Evolutionary conservation across 345 rosid species (phyloP).

Genomic region (Gossypium arboreum): DNA sequence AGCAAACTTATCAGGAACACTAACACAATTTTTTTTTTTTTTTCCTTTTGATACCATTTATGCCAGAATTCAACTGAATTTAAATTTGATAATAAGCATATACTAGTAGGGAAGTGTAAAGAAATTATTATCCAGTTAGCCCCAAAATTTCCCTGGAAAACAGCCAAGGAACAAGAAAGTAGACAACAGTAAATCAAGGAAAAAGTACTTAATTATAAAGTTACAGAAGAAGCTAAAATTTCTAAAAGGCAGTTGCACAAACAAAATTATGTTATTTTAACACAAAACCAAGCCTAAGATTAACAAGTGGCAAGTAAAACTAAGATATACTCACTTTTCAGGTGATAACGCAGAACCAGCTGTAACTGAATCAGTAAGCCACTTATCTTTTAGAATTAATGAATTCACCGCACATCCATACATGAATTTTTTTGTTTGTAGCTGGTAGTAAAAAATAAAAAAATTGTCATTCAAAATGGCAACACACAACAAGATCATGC

Average conservation of each 20-base stretch:
- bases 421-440: constrained; percentile 53
- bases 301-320: background rate
- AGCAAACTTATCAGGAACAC: background rate
- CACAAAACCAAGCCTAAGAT: background rate
- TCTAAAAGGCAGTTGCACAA: background rate
- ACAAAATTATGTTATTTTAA: background rate
- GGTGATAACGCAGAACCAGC: constrained; percentile 41
- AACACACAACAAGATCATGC: background rate
- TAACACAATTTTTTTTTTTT: background rate
- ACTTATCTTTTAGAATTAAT: constrained; percentile 39
- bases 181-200: background rate
- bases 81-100: constrained; percentile 2
- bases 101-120: background rate
- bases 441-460: constrained; percentile 28
- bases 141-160: background rate
- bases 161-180: background rate
- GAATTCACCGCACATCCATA: constrained; percentile 59
- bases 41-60: background rate
- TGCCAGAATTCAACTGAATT: background rate
- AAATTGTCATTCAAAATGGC: background rate
- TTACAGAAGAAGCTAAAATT: background rate
- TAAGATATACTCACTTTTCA: constrained; percentile 39
- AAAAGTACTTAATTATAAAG: background rate
- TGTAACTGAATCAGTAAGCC: constrained; percentile 54
- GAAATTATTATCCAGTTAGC: background rate